Conservation (phyloP, 345 rosid species). For the Eucalyptus paniculata region DNA sequence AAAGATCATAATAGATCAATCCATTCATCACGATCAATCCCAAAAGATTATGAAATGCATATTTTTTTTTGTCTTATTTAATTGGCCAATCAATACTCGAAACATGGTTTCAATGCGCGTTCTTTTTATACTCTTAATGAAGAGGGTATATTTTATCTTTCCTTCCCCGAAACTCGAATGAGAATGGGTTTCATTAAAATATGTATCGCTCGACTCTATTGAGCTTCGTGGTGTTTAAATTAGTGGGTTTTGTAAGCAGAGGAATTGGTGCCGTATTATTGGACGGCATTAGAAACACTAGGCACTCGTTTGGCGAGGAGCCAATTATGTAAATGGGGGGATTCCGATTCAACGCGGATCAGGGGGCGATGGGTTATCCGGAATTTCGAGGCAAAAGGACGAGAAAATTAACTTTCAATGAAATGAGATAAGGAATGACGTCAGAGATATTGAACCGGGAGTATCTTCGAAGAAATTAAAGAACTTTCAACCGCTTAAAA, state of each 20-base stretch:
- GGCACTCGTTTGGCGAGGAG: background rate
- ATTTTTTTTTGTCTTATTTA: background rate
- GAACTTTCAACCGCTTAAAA: background rate
- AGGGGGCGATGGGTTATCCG: too few relatives aligned
- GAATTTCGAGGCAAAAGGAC: too few relatives aligned
- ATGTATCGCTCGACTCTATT: too few relatives aligned
- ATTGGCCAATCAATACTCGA: background rate
- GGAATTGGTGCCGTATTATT: background rate
- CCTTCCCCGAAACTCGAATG: background rate
- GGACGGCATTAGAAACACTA: background rate
- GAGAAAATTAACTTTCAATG: too few relatives aligned
- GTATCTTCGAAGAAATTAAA: background rate
- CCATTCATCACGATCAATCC: rapidly evolving
- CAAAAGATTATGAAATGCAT: rapidly evolving
- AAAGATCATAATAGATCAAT: background rate
- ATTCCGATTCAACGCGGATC: background rate
- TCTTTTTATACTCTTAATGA: background rate
- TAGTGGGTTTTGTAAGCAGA: background rate
- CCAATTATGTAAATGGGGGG: background rate
- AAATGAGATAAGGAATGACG: background rate
- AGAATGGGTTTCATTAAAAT: background rate
- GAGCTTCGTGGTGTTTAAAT: rapidly evolving
- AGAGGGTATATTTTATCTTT: background rate
- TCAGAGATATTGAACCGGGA: background rate
- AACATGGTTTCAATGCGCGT: rapidly evolving